phyloP scores from a whole-genome alignment of 768 basidiomycete genomes.

The Pilatotrama ljubarskyi region DNA sequence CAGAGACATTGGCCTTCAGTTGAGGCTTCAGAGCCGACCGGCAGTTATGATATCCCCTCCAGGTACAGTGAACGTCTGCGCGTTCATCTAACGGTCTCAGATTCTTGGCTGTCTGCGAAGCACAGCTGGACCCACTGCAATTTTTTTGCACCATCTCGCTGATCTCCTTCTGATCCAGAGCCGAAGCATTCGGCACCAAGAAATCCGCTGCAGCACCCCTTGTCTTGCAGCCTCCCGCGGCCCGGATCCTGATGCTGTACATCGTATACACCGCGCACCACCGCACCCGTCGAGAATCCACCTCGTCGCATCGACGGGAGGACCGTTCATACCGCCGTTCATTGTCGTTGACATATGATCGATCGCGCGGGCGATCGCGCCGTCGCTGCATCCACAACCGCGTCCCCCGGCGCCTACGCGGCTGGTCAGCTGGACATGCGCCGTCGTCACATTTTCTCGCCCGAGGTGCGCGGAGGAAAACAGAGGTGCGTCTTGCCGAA shows the following conservation, averaged over 20 bases:
- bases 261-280: background rate
- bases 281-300: background rate
- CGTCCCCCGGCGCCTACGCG: background rate
- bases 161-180: background rate
- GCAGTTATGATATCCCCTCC: no score
- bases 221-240: background rate
- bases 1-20: no score
- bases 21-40: no score
- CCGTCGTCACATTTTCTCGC: background rate
- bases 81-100: no score
- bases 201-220: background rate
- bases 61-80: no score
- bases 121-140: no score
- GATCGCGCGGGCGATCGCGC: background rate
- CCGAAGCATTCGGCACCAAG: background rate
- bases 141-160: background rate
- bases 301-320: background rate
- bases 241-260: background rate
- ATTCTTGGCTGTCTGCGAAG: no score
- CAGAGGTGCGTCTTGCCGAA: background rate
- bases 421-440: constrained; percentile 1
- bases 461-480: constrained; percentile 1
- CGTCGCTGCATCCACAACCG: background rate
- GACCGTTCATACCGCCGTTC: background rate
- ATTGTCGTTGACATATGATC: background rate